Evolutionary conservation across 768 basidiomycete species (phyloP).

Genomic region (Trametes sanguinea): DNA sequence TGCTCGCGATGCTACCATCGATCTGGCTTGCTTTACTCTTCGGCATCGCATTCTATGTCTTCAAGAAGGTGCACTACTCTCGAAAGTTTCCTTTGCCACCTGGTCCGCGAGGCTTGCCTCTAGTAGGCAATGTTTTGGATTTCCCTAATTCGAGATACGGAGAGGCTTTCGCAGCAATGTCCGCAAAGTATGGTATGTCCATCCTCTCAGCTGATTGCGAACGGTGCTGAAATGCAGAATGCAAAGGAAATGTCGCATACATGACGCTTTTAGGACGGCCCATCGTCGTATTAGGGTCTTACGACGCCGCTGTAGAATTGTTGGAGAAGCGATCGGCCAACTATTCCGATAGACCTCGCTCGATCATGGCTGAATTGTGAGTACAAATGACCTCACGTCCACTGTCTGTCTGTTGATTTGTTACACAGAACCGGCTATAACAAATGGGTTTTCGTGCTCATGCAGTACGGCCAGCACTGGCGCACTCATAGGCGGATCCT

Average conservation of each 20-base stretch:
- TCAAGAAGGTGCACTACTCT: background rate
- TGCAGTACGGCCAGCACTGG: conserved; percentile 12
- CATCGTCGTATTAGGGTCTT: conserved; percentile 65
- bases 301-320: conserved; percentile 59
- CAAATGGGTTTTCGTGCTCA: conserved; percentile 15
- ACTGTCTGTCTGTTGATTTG: too few relatives aligned
- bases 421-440: background rate
- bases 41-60: too few relatives aligned
- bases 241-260: conserved; percentile 60
- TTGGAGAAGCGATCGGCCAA: conserved; percentile 71
- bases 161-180: too few relatives aligned
- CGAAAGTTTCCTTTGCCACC: conserved; percentile 11
- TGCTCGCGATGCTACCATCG: too few relatives aligned
- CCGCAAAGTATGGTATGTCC: too few relatives aligned
- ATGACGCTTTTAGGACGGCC: conserved; percentile 65
- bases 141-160: too few relatives aligned
- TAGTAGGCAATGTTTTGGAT: too few relatives aligned
- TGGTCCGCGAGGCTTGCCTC: background rate
- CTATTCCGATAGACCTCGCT: conserved; percentile 71
- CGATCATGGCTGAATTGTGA: conserved; percentile 73
- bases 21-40: too few relatives aligned
- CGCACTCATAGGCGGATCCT: conserved; percentile 13
- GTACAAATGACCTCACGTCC: conserved; percentile 22
- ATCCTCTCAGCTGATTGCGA: too few relatives aligned
- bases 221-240: background rate